Conservation (phyloP, 2,329 filamentous ascomycete species). For the Monosporascus sp. region DNA sequence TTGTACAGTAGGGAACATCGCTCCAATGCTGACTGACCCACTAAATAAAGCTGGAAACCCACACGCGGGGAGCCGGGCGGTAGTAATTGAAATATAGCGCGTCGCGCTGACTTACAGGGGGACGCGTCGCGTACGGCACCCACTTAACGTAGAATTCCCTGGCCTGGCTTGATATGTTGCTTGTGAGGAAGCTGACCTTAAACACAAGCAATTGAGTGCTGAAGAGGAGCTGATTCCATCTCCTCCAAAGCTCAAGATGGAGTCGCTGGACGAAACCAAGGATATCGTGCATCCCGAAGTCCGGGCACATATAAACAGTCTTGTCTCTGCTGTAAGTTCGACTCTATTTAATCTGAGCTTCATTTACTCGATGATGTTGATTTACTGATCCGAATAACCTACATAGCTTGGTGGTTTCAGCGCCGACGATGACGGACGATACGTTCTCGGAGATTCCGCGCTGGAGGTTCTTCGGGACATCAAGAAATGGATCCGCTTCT, state of each 20-base stretch:
- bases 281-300: slow-evolving; percentile 85
- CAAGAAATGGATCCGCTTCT: slow-evolving; percentile 90
- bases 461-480: slow-evolving; percentile 88
- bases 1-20: no score
- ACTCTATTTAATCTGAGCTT: neutral
- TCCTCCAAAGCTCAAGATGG: slow-evolving; percentile 39
- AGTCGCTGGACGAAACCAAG: slow-evolving; percentile 43
- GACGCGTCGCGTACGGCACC: slow-evolving; percentile 4
- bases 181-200: neutral
- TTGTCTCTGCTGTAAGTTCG: slow-evolving; percentile 78
- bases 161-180: neutral
- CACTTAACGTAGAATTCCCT: no score
- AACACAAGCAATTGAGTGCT: neutral
- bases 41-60: neutral
- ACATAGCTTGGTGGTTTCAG: slow-evolving; percentile 77
- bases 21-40: no score
- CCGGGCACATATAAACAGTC: slow-evolving; percentile 85
- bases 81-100: neutral
- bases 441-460: slow-evolving; percentile 89
- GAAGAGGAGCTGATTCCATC: slow-evolving; percentile 12
- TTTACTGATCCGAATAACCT: slow-evolving; percentile 12
- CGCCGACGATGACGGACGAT: slow-evolving; percentile 72
- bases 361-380: neutral
- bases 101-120: neutral
- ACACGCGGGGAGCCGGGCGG: neutral